These are phyloP conservation scores for Geranium incanum DNA, from an alignment of 441 rosid species.

Conservation along the genomic window DNA sequence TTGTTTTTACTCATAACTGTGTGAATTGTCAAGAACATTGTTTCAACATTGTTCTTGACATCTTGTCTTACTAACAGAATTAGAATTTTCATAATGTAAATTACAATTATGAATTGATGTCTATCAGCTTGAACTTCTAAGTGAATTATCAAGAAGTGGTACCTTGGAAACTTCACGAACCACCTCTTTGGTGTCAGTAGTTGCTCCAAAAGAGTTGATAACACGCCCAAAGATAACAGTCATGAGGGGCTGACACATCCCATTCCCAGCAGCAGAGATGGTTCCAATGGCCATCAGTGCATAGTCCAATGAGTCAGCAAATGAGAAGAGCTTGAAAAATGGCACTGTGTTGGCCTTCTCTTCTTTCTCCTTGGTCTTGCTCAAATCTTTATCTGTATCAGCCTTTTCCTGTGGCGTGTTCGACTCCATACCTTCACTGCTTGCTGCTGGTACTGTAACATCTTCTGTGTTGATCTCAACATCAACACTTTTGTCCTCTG, in stretches of 20 bases:
- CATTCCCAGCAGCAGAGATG: slow-evolving; percentile 51
- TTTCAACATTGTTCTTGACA: too few relatives aligned
- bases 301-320: slow-evolving; percentile 45
- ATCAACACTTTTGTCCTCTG: slow-evolving; percentile 10
- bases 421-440: not conserved
- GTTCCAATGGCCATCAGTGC: slow-evolving; percentile 53
- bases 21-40: too few relatives aligned
- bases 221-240: slow-evolving; percentile 50
- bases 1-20: too few relatives aligned
- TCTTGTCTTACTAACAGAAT: too few relatives aligned
- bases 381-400: not conserved
- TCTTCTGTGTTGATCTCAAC: slow-evolving; percentile 16
- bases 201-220: slow-evolving; percentile 46
- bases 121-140: not conserved
- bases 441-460: slow-evolving; percentile 8
- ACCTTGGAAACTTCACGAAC: slow-evolving; percentile 46
- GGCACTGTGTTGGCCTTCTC: slow-evolving; percentile 41
- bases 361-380: slow-evolving; percentile 28
- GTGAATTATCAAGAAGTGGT: not conserved
- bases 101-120: too few relatives aligned
- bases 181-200: slow-evolving; percentile 30
- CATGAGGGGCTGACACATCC: slow-evolving; percentile 45
- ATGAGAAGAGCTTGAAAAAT: slow-evolving; percentile 51
- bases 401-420: not conserved
- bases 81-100: too few relatives aligned